Evolutionary conservation across 2,329 filamentous ascomycete genomes (phyloP), one percentile per base, ranked within the genome.

Genomic region (Helotiales sp.): DNA sequence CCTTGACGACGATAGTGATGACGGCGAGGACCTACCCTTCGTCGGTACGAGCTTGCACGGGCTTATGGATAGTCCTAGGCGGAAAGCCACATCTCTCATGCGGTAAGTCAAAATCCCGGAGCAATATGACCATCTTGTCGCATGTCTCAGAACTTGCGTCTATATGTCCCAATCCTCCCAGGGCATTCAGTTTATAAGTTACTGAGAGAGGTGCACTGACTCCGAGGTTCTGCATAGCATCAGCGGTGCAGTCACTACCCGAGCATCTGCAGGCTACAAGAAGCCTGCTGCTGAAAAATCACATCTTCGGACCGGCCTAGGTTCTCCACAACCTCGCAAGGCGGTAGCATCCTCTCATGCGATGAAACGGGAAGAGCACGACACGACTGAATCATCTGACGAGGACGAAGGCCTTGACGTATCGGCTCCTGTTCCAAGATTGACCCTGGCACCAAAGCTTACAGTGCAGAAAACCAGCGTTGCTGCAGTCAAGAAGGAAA

Each of bases 51-150:
- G 71, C 1, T 63, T 80, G 13, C 73, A 76, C 57, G 73, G 72
- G 0, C 64, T 80, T 15, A 78, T 80, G 77, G 72, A 75, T 25
- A 76, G 73, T 57, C 72, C 70, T 22, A 67, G 69, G 27, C 72
- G 68, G 59, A 68, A 62, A 31, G 64, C 65, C 7, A 60, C 65
- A 8, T 70, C 69, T 1, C 55, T 76, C 10, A 44, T 67, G n/a
- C n/a, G n/a, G n/a, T n/a, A n/a, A n/a, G n/a, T n/a, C n/a, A n/a
- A n/a, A n/a, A n/a, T n/a, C n/a, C n/a, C n/a, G n/a, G n/a, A n/a
- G n/a, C n/a, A n/a, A n/a, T n/a, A n/a, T n/a, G n/a, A n/a, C n/a
- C n/a, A n/a, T n/a, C n/a, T n/a, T n/a, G n/a, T n/a, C n/a, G n/a
- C n/a, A n/a, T n/a, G n/a, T n/a, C n/a, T n/a, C n/a, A n/a, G n/a